Evolutionary conservation across 2,329 filamentous ascomycete species (phyloP), one percentile per base, ranked within the genome.

Genomic region (Neocucurbitaria cava): DNA sequence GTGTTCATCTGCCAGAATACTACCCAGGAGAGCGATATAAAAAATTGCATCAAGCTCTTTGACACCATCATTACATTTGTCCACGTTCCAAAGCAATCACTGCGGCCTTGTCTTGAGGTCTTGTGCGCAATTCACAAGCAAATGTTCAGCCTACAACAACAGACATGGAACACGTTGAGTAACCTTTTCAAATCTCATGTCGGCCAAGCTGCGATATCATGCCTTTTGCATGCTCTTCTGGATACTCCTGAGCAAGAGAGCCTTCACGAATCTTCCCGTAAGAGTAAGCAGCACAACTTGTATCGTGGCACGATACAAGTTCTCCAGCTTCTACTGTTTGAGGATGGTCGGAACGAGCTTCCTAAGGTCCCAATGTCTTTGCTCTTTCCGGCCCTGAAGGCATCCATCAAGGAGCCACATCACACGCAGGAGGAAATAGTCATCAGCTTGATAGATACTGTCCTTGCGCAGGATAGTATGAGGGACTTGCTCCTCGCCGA

Each of bases 121-220:
- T 79, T 93, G 48, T 89, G 88, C 65, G 89, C 87, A 36, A 89
- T 92, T 55, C 88, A 89, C 70, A 87, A 85, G 56, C 79, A 90
- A 46, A 84, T 92, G 2, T 77, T 79, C 11, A 79, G 77, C 41
- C 80, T 90, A 10, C 80, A 85, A 53, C 85, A 87, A 58, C 81
- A 84, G 36, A 83, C 89, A 3, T 92, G 89, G 89, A 85, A 86
- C 56, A 88, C 87, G 0, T 79, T 92, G 28, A 82, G 84, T 67
- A 89, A 91, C 59, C 79, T 93, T 0, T 88, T 88, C 77, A 87
- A 82, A 65, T 92, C 89, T 1, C 89, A 92, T 69, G 86, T 91
- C 59, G 89, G 89, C 18, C 87, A 90, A 58, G 85, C 84, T 31
- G 87, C 88, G 1, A 82, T 92, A 41, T 82, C 85, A 49, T 83